A percentile compares a stretch with the other conserved stretches of the same genome.
Conservation (phyloP, 73 alveolate species). For the Halteria grandinella region DNA sequence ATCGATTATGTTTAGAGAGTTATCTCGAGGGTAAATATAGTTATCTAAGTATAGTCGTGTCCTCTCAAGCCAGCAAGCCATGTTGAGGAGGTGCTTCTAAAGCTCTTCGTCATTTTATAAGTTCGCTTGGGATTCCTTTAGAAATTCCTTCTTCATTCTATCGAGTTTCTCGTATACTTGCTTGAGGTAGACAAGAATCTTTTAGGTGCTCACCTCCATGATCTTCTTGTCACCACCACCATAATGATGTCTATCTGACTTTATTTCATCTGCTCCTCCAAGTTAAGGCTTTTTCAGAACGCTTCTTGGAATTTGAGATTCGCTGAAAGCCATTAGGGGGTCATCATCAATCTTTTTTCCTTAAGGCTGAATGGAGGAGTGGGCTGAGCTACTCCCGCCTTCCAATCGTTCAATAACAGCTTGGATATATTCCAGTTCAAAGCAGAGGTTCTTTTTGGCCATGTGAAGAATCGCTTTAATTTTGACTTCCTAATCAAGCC, state of each 20-base stretch:
- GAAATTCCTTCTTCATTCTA: slow-evolving; percentile 18
- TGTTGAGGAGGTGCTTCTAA: slow-evolving; percentile 35
- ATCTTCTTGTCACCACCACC: too few relatives aligned
- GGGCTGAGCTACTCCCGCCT: too few relatives aligned
- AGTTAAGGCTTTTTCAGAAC: too few relatives aligned
- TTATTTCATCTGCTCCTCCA: too few relatives aligned
- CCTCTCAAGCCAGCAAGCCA: slow-evolving; percentile 46
- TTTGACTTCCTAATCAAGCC: not conserved
- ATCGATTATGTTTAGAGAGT: slow-evolving; percentile 32
- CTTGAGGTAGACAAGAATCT: too few relatives aligned
- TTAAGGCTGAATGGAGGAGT: too few relatives aligned
- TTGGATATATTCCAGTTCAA: slow-evolving; percentile 41
- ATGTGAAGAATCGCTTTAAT: not conserved
- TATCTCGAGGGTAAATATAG: slow-evolving; percentile 45
- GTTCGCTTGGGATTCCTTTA: slow-evolving; percentile 3
- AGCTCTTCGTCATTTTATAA: slow-evolving; percentile 5
- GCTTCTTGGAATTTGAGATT: too few relatives aligned
- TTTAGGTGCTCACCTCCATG: too few relatives aligned
- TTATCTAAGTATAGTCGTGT: slow-evolving; percentile 25
- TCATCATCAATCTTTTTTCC: too few relatives aligned
- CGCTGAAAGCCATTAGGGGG: too few relatives aligned
- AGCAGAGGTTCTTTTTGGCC: slow-evolving; percentile 42
- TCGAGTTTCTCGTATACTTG: not conserved
- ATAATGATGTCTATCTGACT: too few relatives aligned
- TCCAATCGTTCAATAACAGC: slow-evolving; percentile 8